Percentiles rank a stretch among this genome's conserved stretches.
These are phyloP conservation scores for Arthrocladium fulminans DNA, from an alignment of 2,329 filamentous ascomycete genomes.

Conservation along the genomic window DNA sequence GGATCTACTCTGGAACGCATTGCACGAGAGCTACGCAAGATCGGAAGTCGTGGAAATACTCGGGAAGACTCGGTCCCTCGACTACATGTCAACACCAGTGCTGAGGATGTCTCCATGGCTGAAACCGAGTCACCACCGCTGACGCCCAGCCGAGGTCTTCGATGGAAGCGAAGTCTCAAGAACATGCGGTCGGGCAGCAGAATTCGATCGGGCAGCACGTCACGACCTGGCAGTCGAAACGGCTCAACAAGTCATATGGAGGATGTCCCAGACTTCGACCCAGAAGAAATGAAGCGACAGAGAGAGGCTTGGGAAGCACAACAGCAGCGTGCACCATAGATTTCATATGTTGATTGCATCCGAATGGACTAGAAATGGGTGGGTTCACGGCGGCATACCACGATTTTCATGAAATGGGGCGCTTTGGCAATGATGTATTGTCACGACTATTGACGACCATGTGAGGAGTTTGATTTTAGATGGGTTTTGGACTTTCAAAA, in stretches of 20 bases:
- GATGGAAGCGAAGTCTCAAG: slow-evolving; percentile 24
- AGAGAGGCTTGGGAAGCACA: slow-evolving; percentile 42
- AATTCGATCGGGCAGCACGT: slow-evolving; percentile 24
- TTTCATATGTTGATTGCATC: slow-evolving; percentile 9
- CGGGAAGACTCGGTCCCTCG: slow-evolving; percentile 26
- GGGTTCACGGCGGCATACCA: not conserved
- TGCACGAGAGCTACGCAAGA: slow-evolving; percentile 50
- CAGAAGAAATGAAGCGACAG: slow-evolving; percentile 40
- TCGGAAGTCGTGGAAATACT: slow-evolving; percentile 48
- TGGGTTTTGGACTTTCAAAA: not conserved
- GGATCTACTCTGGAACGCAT: slow-evolving; percentile 50
- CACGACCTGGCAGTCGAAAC: slow-evolving; percentile 28
- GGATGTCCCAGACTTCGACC: slow-evolving; percentile 36
- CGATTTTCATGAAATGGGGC: not conserved
- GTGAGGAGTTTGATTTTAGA: not conserved
- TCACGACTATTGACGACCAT: slow-evolving; percentile 9
- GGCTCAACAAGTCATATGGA: slow-evolving; percentile 29
- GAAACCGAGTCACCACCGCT: slow-evolving; percentile 12
- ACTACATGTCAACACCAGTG: slow-evolving; percentile 9
- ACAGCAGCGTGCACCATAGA: slow-evolving; percentile 18
- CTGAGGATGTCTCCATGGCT: slow-evolving; percentile 11
- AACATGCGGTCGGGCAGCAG: slow-evolving; percentile 30
- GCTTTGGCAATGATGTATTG: slow-evolving; percentile 6
- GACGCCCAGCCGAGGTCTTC: slow-evolving; percentile 19
- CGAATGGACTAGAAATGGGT: slow-evolving; percentile 7